Evolutionary conservation across 1,139 yeast species (phyloP).

Genomic region (Candida freyschussii): DNA sequence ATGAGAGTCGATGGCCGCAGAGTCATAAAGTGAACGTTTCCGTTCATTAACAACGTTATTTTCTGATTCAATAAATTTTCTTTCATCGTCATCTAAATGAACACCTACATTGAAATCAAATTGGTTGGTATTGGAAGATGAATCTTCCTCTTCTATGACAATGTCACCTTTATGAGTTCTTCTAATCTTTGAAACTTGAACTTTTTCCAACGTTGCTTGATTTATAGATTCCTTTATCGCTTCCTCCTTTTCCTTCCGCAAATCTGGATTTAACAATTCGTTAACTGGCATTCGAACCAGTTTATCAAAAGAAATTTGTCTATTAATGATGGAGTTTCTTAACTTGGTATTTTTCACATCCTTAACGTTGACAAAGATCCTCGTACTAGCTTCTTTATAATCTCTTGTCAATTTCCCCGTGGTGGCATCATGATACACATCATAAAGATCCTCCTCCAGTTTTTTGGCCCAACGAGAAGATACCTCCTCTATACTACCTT

Average conservation of each 20-base stretch:
- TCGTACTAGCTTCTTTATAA: slow-evolving; percentile 51
- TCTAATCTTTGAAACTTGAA: slow-evolving; percentile 56
- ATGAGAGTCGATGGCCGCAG: slow-evolving; percentile 24
- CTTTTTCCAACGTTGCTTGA: slow-evolving; percentile 56
- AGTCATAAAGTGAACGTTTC: slow-evolving; percentile 9
- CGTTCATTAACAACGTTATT: slow-evolving; percentile 8
- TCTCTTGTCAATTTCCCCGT: slow-evolving; percentile 30
- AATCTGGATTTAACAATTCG: slow-evolving; percentile 68
- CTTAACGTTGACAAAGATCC: slow-evolving; percentile 48
- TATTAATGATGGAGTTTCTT: slow-evolving; percentile 41
- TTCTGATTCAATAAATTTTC: slow-evolving; percentile 20
- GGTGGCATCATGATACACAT: slow-evolving; percentile 34
- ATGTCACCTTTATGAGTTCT: slow-evolving; percentile 88
- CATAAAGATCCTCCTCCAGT: slow-evolving; percentile 38
- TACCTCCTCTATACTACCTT: slow-evolving; percentile 35
- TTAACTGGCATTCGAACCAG: slow-evolving; percentile 57
- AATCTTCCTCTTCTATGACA: slow-evolving; percentile 52
- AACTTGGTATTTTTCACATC: slow-evolving; percentile 47
- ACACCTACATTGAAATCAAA: slow-evolving; percentile 28
- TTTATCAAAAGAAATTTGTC: slow-evolving; percentile 42
- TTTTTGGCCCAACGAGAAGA: slow-evolving; percentile 33
- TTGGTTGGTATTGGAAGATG: slow-evolving; percentile 34
- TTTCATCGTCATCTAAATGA: slow-evolving; percentile 32
- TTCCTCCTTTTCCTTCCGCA: slow-evolving; percentile 63
- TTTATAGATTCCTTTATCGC: slow-evolving; percentile 66